Conservation (phyloP, 129 eudicot species). For the Escallonia herrerae region DNA sequence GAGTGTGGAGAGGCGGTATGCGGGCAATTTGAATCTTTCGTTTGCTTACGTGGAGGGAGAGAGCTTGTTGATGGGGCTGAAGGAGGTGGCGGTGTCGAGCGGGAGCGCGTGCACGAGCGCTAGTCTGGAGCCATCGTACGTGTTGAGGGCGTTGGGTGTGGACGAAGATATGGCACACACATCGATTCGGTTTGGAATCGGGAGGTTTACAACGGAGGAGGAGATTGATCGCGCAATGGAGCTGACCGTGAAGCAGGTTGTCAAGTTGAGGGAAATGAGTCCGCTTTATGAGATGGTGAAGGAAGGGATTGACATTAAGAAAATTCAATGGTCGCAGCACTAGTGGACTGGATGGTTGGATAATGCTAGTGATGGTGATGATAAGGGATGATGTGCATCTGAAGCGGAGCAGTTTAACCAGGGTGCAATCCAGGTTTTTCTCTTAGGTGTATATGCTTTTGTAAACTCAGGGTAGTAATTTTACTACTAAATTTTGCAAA, state of each 20-base stretch:
- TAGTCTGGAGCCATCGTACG: constrained; percentile 95
- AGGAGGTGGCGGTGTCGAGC: constrained; percentile 97
- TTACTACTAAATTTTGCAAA: constrained; percentile 8
- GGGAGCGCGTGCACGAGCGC: constrained; percentile 99
- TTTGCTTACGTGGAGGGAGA: constrained; percentile 98
- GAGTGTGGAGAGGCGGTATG: constrained; percentile 65
- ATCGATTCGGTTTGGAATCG: constrained; percentile 91
- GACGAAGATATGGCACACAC: constrained; percentile 99
- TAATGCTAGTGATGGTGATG: constrained; percentile 1
- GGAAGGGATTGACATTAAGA: constrained; percentile 92
- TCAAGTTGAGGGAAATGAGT: constrained; percentile 91
- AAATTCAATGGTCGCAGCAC: constrained; percentile 89
- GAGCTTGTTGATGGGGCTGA: constrained; percentile 96
- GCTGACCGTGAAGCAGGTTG: constrained; percentile 81
- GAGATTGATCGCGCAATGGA: constrained; percentile 89
- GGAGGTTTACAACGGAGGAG: constrained; percentile 96
- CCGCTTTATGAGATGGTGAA: constrained; percentile 95
- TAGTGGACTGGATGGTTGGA: constrained; percentile 7
- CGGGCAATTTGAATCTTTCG: constrained; percentile 89
- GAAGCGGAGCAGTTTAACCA: constrained; percentile 1
- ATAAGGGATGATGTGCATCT: not conserved
- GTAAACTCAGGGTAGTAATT: constrained; percentile 9
- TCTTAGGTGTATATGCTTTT: not conserved
- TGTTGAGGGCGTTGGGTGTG: constrained; percentile 92
- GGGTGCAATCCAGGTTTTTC: constrained; percentile 18